These are phyloP conservation scores for Eucalyptus erythrocorys DNA, from an alignment of 345 rosid species.

Conservation along the genomic window DNA sequence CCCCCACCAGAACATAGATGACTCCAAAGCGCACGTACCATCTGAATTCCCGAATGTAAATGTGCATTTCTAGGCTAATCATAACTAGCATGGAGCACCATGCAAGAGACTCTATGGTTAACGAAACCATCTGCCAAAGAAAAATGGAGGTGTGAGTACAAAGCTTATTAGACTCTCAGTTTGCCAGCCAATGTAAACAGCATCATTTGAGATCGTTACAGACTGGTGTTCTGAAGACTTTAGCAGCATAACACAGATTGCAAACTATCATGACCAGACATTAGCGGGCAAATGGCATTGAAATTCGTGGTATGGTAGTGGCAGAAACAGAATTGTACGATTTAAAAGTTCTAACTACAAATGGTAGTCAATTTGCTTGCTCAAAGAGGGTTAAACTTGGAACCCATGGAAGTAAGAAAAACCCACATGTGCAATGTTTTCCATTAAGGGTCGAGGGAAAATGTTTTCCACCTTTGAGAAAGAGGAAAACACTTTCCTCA, in stretches of 20 bases:
- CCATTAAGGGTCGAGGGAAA: not conserved
- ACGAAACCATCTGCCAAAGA: constrained; percentile 39
- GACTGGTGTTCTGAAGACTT: not conserved
- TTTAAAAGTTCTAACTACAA: not conserved
- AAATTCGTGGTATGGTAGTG: not conserved
- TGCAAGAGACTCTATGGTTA: constrained; percentile 54
- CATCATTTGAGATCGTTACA: not conserved
- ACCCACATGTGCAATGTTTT: not conserved
- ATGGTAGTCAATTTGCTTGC: not conserved
- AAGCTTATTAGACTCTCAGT: not conserved
- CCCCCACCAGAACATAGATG: constrained; percentile 72
- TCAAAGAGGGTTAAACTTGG: not conserved
- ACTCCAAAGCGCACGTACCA: constrained; percentile 87
- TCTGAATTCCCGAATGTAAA: constrained; percentile 59
- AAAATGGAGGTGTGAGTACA: not conserved
- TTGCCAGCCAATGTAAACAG: not conserved
- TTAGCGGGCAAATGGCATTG: not conserved
- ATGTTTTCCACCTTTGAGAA: no score
- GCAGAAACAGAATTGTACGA: not conserved
- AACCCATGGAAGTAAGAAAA: not conserved
- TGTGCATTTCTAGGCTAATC: constrained; percentile 53
- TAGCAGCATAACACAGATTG: not conserved
- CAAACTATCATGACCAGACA: not conserved
- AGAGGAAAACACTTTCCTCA: no score
- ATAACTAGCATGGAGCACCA: constrained; percentile 76